phyloP scores from a whole-genome alignment of 179 eudicot genomes.

The Beta macrorhiza region DNA sequence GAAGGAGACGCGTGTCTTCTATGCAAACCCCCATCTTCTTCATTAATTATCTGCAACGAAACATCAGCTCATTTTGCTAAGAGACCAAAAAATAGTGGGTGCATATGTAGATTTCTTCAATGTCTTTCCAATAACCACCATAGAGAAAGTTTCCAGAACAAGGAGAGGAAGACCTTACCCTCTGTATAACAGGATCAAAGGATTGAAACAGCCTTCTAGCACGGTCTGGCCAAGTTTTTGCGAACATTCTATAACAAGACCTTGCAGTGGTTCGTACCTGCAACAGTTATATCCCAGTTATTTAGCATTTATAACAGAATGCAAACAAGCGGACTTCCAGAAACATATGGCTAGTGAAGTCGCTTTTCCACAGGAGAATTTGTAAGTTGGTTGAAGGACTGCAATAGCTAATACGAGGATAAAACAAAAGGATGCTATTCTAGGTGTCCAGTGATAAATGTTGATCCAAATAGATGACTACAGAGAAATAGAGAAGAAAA shows the following conservation, averaged over 20 bases:
- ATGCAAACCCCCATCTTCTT: constrained; percentile 91
- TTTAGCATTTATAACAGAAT: background rate
- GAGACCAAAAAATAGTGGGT: background rate
- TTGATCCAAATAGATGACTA: background rate
- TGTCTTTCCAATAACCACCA: background rate
- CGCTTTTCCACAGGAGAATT: background rate
- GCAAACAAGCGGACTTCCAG: background rate
- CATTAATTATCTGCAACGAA: constrained; percentile 64
- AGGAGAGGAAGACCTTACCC: constrained; percentile 47
- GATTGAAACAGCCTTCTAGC: constrained; percentile 76
- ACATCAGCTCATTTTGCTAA: constrained; percentile 15
- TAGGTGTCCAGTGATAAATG: background rate
- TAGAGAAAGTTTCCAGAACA: constrained; percentile 6
- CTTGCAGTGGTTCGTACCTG: constrained; percentile 98
- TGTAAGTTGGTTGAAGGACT: background rate
- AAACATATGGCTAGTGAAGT: background rate
- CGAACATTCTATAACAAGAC: constrained; percentile 92
- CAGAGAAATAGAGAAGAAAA: background rate
- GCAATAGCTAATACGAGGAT: background rate
- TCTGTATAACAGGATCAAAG: constrained; percentile 93
- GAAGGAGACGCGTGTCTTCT: constrained; percentile 97
- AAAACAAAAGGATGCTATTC: background rate
- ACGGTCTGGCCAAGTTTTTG: constrained; percentile 98
- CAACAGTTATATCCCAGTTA: constrained; percentile 8
- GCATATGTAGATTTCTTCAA: background rate